Evolutionary conservation across 148 eudicot genomes (phyloP).

Genomic region (Persicaria maculosa): DNA sequence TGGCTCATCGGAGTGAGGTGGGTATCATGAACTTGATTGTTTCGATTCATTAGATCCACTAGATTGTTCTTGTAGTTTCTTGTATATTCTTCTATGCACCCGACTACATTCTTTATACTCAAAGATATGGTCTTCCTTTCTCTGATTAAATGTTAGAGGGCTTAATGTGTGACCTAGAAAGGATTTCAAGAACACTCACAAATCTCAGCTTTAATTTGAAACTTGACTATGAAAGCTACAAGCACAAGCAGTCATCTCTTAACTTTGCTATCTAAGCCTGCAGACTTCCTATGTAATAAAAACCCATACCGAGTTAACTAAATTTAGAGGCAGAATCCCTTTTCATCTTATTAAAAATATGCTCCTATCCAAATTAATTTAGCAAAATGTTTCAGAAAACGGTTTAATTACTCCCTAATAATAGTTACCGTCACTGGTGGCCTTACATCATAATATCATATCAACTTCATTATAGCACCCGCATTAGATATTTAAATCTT

Average conservation of each 20-base stretch:
- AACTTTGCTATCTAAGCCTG: not conserved
- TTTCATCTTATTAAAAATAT: not conserved
- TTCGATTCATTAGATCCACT: not conserved
- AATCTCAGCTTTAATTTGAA: not conserved
- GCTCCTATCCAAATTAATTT: not conserved
- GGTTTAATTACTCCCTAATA: not conserved
- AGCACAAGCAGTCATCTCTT: not conserved
- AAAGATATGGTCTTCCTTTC: not conserved
- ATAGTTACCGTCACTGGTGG: not conserved
- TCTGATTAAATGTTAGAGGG: not conserved
- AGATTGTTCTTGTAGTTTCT: not conserved
- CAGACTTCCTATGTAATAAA: not conserved
- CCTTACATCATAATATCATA: not conserved
- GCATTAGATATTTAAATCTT: no score
- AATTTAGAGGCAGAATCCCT: not conserved
- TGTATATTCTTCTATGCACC: not conserved
- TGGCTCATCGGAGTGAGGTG: conserved; percentile 95
- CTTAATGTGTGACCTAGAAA: not conserved
- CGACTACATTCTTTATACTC: not conserved
- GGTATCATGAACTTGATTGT: not conserved
- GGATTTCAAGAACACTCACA: not conserved
- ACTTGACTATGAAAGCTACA: not conserved
- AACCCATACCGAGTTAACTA: not conserved
- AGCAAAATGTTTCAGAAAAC: not conserved
- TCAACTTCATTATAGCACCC: not conserved